Percentiles rank a stretch among this genome's conserved stretches.
Conservation (phyloP, 2,329 filamentous ascomycete species). For the Aspergillus neotritici region DNA sequence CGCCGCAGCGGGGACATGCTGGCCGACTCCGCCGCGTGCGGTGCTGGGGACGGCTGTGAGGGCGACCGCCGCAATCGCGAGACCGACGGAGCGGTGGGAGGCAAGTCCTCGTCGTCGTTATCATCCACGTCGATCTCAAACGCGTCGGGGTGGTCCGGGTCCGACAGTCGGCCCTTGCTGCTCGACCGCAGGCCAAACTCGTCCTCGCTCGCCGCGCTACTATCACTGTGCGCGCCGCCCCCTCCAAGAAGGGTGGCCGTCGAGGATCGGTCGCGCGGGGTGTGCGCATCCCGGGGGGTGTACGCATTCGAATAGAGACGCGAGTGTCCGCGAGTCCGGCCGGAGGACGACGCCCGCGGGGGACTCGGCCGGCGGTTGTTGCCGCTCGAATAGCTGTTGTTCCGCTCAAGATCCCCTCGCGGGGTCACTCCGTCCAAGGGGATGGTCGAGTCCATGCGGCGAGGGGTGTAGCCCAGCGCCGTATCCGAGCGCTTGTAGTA, state of each 20-base stretch:
- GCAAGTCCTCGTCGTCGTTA: constrained; percentile 53
- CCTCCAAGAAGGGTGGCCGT: constrained; percentile 49
- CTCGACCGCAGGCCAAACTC: constrained; percentile 43
- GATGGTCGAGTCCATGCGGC: constrained; percentile 56
- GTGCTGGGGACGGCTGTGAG: constrained; percentile 29
- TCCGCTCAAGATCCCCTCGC: constrained; percentile 28
- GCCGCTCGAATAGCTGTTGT: constrained; percentile 53
- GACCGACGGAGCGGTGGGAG: constrained; percentile 46
- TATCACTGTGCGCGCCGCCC: constrained; percentile 38
- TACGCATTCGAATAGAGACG: constrained; percentile 50
- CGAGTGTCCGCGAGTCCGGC: constrained; percentile 34
- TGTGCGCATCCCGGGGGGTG: constrained; percentile 41
- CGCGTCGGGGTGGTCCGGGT: constrained; percentile 25
- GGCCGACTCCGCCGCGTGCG: constrained; percentile 14
- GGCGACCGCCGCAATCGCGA: constrained; percentile 33
- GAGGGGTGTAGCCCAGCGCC: constrained; percentile 71
- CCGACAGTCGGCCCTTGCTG: constrained; percentile 34
- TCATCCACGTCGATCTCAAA: constrained; percentile 40
- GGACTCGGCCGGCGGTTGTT: constrained; percentile 51
- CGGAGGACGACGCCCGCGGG: constrained; percentile 31
- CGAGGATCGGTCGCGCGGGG: constrained; percentile 36
- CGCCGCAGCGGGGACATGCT: constrained; percentile 28
- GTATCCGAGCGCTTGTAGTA: constrained; percentile 75
- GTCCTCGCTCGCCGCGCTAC: constrained; percentile 42
- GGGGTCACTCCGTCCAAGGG: constrained; percentile 44